Evolutionary conservation across 202 grass and related monocot genomes (phyloP), one percentile per base, ranked within the genome.

Genomic region (Saccharum hybrid): DNA sequence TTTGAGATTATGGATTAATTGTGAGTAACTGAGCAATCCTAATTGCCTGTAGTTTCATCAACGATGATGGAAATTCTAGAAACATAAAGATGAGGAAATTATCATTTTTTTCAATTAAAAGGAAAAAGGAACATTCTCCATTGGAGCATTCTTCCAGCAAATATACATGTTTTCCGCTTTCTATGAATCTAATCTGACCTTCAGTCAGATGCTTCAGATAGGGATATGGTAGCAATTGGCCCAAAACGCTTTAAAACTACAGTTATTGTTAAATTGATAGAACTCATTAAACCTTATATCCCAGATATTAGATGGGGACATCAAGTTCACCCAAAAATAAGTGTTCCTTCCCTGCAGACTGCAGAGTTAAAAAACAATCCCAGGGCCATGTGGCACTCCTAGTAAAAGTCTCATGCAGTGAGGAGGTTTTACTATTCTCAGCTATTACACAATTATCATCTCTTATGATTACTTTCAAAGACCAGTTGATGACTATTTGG

Each of bases 401-500:
- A 23, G 43, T 80, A 80, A 56, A 40, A 56, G n/a, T 4, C 36
- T 69, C 4, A 57, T 49, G 26, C n/a, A 46, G 68, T 23, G 26
- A 45, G 33, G 12, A 21, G 21, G 28, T 73, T 37, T 66, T 11
- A 46, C 3, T 64, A 18, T 49, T 59, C 6, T 49, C 57, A 18
- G 11, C 16, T 63, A 16, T 49, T 49, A 7, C 13, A 63, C 22
- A 38, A 64, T 45, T 7, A 63, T 21, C 8, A 41, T 76, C 13
- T 75, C 21, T 42, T 54, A 51, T 84, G 6, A 67, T 76, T 40
- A 67, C 15, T 41, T 83, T 68, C 13, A 26, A 76, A 59, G 62
- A 68, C 46, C 63, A 68, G 14, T 60, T 76, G 48, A 16, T 68
- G 63, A 43, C 46, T 68, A 14, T 68, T 68, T 68, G 34, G 22